Base-by-base conservation (phyloP, 805 yeast species). In the Lipomyces sp. region DNA sequence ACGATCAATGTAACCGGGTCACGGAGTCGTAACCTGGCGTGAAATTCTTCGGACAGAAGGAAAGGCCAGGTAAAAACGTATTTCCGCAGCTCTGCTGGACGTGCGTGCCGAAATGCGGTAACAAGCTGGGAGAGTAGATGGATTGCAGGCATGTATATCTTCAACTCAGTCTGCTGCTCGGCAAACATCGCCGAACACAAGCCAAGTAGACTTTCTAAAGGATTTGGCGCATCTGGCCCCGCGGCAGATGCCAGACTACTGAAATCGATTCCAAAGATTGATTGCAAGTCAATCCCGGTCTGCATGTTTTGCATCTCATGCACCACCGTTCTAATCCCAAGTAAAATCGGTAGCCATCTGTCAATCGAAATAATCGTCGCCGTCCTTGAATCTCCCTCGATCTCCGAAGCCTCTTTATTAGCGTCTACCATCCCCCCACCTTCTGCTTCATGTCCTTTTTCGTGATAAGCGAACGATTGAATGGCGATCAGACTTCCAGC, bases 41-140 rank as follows among this genome's bases (percentile, higher is more conserved):
- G 65, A 34, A 61, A 68, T 29, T 65, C 69, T 8, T 66, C 70
- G 13, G 70, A 57, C 11, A 60, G 63, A 18, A 68, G 60, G 30
- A 68, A 68, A 33, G 71, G 71, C 71, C 71, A 68, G 2, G 71
- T 68, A 34, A 68, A 61, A 29, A 68, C 71, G 54, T 68, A 68
- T 48, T 68, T 68, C 32, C 71, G 70, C 39, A 68, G 55, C 55
- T 68, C 71, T 32, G 64, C 69, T 2, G 67, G 63, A 11, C 69
- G 67, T 15, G 67, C 50, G 51, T 60, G 67, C 11, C 64, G 62
- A 48, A 65, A 64, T 18, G 66, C 63, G 8, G 57, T 55, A 18
- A 68, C 60, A 4, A 68, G 63, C 54, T 63, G 71, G 7, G 60
- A 30, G 29, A 68, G 70, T 51, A 63, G 48, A n/a, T 39, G 63